Conservation (phyloP, 78 protist genomes). For the Isochrysis galbana region DNA sequence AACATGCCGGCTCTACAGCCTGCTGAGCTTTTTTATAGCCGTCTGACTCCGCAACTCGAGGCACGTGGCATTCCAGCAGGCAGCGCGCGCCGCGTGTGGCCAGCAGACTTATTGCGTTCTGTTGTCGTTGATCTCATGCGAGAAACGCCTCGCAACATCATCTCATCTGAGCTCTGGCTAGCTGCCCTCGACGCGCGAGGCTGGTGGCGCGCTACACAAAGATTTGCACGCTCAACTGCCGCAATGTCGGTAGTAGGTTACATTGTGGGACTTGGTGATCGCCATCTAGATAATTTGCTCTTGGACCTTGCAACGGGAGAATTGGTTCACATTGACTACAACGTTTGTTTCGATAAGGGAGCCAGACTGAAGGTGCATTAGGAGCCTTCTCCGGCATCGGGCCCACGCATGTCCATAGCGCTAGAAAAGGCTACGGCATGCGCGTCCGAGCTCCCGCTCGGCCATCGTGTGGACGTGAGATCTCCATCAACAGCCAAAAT, state of each 20-base stretch:
- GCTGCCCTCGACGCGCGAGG: neutral
- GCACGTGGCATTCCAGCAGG: neutral
- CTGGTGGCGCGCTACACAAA: constrained; percentile 14
- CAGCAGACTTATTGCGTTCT: neutral
- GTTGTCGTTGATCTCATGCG: neutral
- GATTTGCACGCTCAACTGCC: constrained; percentile 35
- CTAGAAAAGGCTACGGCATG: too few relatives aligned
- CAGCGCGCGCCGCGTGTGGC: constrained; percentile 28
- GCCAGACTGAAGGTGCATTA: constrained; percentile 25
- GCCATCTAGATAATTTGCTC: constrained; percentile 65
- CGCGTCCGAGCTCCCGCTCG: too few relatives aligned
- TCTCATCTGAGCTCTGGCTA: constrained; percentile 13
- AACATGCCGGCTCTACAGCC: neutral
- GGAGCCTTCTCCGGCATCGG: neutral
- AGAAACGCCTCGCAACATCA: constrained; percentile 33
- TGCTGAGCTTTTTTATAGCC: constrained; percentile 1
- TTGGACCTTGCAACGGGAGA: constrained; percentile 45
- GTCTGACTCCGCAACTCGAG: constrained; percentile 24
- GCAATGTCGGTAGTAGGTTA: constrained; percentile 51
- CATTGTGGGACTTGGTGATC: constrained; percentile 68
- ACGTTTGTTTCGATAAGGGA: constrained; percentile 65
- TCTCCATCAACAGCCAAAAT: too few relatives aligned
- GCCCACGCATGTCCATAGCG: too few relatives aligned
- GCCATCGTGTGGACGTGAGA: too few relatives aligned
- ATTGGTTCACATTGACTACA: constrained; percentile 68